Conservation (phyloP, 2,329 filamentous ascomycete genomes). For the Exophiala phaeomuriformis region DNA sequence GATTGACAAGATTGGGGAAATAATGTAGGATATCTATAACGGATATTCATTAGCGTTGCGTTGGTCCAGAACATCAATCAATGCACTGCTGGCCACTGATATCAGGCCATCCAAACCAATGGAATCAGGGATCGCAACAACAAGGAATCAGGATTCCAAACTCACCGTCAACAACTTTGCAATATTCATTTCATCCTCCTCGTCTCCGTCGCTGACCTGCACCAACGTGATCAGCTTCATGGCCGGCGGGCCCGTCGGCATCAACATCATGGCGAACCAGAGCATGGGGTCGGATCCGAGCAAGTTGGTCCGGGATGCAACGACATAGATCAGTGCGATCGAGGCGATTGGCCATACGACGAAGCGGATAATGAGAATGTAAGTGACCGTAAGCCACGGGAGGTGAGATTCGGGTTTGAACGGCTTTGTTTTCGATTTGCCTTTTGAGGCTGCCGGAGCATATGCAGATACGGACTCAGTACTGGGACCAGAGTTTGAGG, state of each 20-base stretch:
- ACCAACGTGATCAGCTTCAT: conserved; percentile 49
- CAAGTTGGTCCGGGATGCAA: conserved; percentile 48
- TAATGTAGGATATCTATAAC: conserved; percentile 19
- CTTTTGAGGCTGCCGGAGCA: background rate
- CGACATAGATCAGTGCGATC: conserved; percentile 48
- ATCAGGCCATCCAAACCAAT: background rate
- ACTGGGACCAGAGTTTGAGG: background rate
- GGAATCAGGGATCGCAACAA: background rate
- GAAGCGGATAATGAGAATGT: conserved; percentile 52
- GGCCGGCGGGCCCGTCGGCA: conserved; percentile 50
- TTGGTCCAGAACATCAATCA: background rate
- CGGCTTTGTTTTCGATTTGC: background rate
- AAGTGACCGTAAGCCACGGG: conserved; percentile 44
- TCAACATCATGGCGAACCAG: conserved; percentile 59
- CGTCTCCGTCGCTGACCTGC: conserved; percentile 36
- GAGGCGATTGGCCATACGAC: conserved; percentile 53
- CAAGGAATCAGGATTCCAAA: background rate
- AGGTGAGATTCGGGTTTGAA: background rate
- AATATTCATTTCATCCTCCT: conserved; percentile 47
- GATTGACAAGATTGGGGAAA: conserved; percentile 20
- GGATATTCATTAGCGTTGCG: background rate
- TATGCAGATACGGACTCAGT: background rate
- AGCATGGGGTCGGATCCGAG: conserved; percentile 55
- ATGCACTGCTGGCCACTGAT: background rate
- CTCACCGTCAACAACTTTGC: conserved; percentile 41